A percentile compares a stretch with the other conserved stretches of the same genome.
Evolutionary conservation across 805 yeast species (phyloP).

Genomic region (Scheffersomyces spartinae): DNA sequence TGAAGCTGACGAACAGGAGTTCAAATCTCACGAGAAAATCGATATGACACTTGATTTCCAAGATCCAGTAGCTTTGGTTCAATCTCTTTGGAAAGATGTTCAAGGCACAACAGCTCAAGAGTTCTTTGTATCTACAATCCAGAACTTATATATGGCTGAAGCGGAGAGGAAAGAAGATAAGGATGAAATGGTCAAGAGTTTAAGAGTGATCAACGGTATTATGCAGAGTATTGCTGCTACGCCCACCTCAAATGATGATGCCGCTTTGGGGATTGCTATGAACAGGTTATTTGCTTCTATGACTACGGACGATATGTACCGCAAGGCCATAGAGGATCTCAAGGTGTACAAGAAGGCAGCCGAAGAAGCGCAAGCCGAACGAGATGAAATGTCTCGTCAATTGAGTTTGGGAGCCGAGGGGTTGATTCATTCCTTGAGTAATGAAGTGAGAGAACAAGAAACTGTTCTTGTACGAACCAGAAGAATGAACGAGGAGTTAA

Average conservation of each 20-base stretch:
- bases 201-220: conserved; percentile 29
- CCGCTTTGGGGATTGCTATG: conserved; percentile 68
- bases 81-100: conserved; percentile 46
- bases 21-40: conserved; percentile 19
- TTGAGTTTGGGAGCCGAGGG: conserved; percentile 71
- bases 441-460: conserved; percentile 55
- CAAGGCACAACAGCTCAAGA: conserved; percentile 49
- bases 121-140: conserved; percentile 49
- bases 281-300: conserved; percentile 60
- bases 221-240: conserved; percentile 29
- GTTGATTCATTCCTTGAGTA: conserved; percentile 44
- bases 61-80: conserved; percentile 60
- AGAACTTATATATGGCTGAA: conserved; percentile 47
- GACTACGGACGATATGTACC: conserved; percentile 79
- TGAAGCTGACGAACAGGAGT: conserved; percentile 22
- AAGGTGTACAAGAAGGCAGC: conserved; percentile 13
- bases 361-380: conserved; percentile 20
- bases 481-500: conserved; percentile 48
- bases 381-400: conserved; percentile 53
- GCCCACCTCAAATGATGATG: conserved; percentile 29
- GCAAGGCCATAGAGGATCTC: conserved; percentile 40
- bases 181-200: conserved; percentile 22
- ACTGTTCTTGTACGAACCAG: conserved; percentile 47
- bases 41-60: conserved; percentile 44
- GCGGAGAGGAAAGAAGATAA: conserved; percentile 29